Evolutionary conservation across 164 flowering plant species (phyloP).

Genomic region (Macadamia tetraphylla): DNA sequence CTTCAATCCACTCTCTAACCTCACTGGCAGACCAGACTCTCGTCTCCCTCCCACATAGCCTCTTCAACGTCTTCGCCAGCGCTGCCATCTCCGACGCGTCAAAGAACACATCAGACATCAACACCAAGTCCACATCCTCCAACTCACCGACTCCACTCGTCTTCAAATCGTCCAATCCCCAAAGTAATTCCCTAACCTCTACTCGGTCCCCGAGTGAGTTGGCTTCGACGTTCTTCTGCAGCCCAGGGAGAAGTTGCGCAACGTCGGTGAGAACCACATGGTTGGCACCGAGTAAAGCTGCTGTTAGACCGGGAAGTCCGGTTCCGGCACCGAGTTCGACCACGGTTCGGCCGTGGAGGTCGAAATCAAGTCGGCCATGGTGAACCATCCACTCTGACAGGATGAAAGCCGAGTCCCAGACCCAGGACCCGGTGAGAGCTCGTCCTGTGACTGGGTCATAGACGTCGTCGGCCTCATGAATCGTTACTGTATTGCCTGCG

Average conservation of each 20-base stretch:
- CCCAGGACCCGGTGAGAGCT: slow-evolving; percentile 42
- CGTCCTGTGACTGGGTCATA: slow-evolving; percentile 29
- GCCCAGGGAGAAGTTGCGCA: slow-evolving; percentile 20
- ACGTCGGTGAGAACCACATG: slow-evolving; percentile 39
- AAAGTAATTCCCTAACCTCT: slow-evolving; percentile 26
- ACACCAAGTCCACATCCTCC: slow-evolving; percentile 31
- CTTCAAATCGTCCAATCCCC: slow-evolving; percentile 28
- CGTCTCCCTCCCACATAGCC: slow-evolving; percentile 19
- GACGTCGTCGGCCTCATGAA: slow-evolving; percentile 21
- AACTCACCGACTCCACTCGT: slow-evolving; percentile 15
- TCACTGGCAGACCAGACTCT: slow-evolving; percentile 33
- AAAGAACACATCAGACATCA: slow-evolving; percentile 44
- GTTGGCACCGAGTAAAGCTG: slow-evolving; percentile 35
- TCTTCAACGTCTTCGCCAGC: slow-evolving; percentile 29
- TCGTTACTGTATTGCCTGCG: slow-evolving; percentile 14
- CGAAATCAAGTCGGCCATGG: slow-evolving; percentile 10
- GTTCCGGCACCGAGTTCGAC: slow-evolving; percentile 46
- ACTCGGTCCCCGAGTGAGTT: slow-evolving; percentile 35
- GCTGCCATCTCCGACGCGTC: slow-evolving; percentile 26
- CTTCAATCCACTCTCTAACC: slow-evolving; percentile 25
- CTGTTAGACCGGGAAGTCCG: slow-evolving; percentile 40
- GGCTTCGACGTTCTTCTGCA: slow-evolving; percentile 28
- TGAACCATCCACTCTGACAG: slow-evolving; percentile 26
- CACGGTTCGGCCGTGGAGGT: slow-evolving; percentile 25
- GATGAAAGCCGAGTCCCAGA: slow-evolving; percentile 38